phyloP scores from a whole-genome alignment of 257 asterid species.

The Jasminum sambac region DNA sequence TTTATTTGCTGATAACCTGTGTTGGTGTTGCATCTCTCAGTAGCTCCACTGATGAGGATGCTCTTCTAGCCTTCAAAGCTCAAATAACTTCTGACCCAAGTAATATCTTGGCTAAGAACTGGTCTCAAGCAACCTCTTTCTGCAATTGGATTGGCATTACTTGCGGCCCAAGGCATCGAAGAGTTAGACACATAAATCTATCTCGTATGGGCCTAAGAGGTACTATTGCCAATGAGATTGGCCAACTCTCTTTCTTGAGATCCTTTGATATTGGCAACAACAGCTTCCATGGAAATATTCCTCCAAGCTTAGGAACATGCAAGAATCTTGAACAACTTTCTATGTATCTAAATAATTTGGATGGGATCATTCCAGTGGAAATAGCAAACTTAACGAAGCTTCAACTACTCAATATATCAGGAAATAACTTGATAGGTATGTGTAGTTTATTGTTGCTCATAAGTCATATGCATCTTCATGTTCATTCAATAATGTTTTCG shows the following conservation, averaged over 20 bases:
- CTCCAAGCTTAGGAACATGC: no score
- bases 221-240: no score
- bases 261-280: no score
- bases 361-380: no score
- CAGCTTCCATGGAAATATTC: no score
- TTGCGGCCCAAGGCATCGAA: slow-evolving; percentile 9
- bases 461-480: no score
- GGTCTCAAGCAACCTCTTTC: slow-evolving; percentile 22
- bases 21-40: neutral
- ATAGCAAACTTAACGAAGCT: no score
- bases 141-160: slow-evolving; percentile 26
- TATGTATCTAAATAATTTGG: no score
- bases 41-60: slow-evolving; percentile 15
- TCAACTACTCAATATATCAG: no score
- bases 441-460: neutral
- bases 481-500: neutral
- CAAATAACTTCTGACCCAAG: slow-evolving; percentile 3
- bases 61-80: slow-evolving; percentile 17
- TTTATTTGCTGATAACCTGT: neutral
- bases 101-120: slow-evolving; percentile 12
- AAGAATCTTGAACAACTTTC: no score
- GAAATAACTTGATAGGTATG: slow-evolving; percentile 8
- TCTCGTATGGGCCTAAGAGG: no score
- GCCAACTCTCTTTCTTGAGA: no score
- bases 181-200: neutral